These are phyloP conservation scores for Prunus fruticosa DNA, from an alignment of 306 rosid species.

Conservation along the genomic window DNA sequence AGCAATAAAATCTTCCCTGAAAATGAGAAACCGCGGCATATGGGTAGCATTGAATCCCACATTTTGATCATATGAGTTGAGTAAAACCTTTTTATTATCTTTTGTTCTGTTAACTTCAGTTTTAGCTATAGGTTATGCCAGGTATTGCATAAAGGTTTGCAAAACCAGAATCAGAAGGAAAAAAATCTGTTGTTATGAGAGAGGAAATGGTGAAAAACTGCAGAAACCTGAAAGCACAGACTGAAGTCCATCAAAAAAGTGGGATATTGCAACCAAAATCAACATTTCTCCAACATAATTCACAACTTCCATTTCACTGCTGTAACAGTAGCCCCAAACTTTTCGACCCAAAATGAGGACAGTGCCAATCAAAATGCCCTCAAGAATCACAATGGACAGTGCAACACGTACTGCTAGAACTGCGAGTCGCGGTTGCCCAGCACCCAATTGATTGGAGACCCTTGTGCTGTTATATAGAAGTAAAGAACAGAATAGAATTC, in stretches of 20 bases:
- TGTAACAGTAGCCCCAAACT: constrained; percentile 48
- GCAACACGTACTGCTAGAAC: constrained; percentile 28
- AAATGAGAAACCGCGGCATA: no score
- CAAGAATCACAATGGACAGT: constrained; percentile 25
- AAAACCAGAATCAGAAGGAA: neutral
- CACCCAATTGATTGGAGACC: constrained; percentile 49
- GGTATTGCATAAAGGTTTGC: neutral
- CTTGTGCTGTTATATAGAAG: constrained; percentile 26
- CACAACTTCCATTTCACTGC: constrained; percentile 35
- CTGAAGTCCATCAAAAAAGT: constrained; percentile 45
- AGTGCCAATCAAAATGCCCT: constrained; percentile 22
- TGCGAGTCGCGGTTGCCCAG: constrained; percentile 30
- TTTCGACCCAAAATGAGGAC: constrained; percentile 30
- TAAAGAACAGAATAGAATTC: neutral
- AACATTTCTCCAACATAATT: constrained; percentile 36
- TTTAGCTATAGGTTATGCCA: neutral
- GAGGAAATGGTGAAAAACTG: neutral
- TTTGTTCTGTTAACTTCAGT: neutral
- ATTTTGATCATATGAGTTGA: no score
- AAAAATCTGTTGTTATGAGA: neutral
- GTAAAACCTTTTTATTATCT: no score
- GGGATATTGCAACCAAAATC: constrained; percentile 33
- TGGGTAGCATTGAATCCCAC: no score
- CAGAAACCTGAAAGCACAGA: constrained; percentile 37
- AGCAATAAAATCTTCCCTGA: no score